Conservation (phyloP, 352 stramenopile species). For the Pythium guiyangense region DNA sequence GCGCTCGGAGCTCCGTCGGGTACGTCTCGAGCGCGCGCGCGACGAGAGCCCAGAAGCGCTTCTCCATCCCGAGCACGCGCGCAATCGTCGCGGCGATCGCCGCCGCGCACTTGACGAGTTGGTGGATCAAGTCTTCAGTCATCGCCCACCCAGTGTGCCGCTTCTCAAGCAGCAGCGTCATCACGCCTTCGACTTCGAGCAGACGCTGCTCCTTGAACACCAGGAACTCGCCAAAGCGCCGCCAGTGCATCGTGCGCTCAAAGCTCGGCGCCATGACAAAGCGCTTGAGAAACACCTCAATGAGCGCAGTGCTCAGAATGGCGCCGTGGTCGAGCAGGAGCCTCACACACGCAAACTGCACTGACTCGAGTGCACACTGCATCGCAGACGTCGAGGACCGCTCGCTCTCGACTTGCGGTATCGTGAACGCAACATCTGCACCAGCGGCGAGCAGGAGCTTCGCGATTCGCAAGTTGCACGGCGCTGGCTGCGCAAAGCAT, state of each 20-base stretch:
- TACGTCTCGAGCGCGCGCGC: constrained; percentile 29
- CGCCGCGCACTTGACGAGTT: constrained; percentile 31
- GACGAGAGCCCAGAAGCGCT: constrained; percentile 43
- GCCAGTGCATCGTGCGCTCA: constrained; percentile 20
- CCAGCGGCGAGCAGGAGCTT: constrained; percentile 33
- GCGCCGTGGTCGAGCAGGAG: constrained; percentile 39
- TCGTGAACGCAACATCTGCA: constrained; percentile 22
- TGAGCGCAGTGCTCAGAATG: constrained; percentile 18
- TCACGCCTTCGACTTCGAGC: constrained; percentile 37
- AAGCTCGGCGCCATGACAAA: constrained; percentile 13
- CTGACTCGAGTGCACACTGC: constrained; percentile 23
- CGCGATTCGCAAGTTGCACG: constrained; percentile 37
- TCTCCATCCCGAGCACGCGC: constrained; percentile 20
- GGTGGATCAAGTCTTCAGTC: constrained; percentile 39
- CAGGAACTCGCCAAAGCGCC: constrained; percentile 27
- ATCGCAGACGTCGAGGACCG: constrained; percentile 21
- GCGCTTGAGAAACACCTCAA: constrained; percentile 28
- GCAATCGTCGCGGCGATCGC: constrained; percentile 33
- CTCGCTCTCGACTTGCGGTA: background rate
- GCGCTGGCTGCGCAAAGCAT: constrained; percentile 29
- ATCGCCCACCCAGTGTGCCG: constrained; percentile 19
- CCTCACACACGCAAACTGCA: constrained; percentile 31
- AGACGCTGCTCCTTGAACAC: constrained; percentile 24
- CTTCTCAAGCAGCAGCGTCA: constrained; percentile 35
- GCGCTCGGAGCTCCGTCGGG: constrained; percentile 17